Base-by-base conservation (phyloP, 2,329 filamentous ascomycete species). In the Colletotrichum tamarilloi region DNA sequence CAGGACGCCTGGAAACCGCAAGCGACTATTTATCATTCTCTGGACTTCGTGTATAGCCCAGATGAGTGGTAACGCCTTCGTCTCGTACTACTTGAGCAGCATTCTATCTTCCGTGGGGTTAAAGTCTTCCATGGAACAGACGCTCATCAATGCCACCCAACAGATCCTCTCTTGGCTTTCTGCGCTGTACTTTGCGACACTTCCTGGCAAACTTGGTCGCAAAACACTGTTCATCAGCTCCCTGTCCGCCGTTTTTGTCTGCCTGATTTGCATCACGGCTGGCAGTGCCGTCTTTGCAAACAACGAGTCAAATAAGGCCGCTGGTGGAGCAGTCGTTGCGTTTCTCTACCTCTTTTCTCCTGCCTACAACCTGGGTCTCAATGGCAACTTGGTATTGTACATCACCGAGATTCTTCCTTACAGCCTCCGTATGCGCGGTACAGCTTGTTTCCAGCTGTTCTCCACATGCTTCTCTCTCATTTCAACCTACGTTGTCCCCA, bases 401-500 rank as follows among this genome's bases (percentile, higher is more conserved):
- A 75, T 73, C 0, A 76, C 77, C 9, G 80, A 82, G 68, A 80
- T 82, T 42, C 78, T 59, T 74, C 80, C 75, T 2, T 76, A 74
- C 70, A 67, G 68, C 24, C 67, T 76, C 12, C 77, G 76, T 11
- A 60, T 67, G 8, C 65, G 62, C 19, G 73, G 67, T 16, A 38
- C 67, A n/a, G 62, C 69, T n/a, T 66, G 73, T 42, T 60, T 58
- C 26, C 66, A 67, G 30, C n/a, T 56, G 14, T 56, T 66, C n/a
- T 68, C 60, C 7, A 71, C 59, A 6, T 76, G 63, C 14, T 58
- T 56, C 14, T 62, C 62, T 4, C 55, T 80, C 14, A 80, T 85
- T 56, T 83, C 82, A 24, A 82, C 83, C 69, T 83, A 83, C 56
- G 80, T 83, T 58, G 85, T 84, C 62, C 84, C 84, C 0, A 81